Base-by-base conservation (phyloP, 1,139 yeast species). In the Sugiyamaella paludigena region DNA sequence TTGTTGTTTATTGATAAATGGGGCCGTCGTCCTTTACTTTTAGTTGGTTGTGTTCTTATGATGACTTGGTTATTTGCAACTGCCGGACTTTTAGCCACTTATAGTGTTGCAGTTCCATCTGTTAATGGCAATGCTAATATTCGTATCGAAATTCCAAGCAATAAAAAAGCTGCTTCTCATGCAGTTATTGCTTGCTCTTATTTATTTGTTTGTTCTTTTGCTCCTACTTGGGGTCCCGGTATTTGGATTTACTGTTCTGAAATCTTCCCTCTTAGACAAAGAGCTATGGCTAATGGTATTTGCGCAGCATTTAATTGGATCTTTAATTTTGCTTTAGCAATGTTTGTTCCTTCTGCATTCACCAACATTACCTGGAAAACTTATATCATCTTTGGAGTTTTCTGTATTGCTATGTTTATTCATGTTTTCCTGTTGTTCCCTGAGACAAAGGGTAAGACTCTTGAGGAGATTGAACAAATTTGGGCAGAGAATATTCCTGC, bases 141-240 rank as follows among this genome's bases (percentile, higher is more conserved):
- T 50, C 73, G 70, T 34, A 73, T 84, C 28, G 74, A 75, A 59
- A 71, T 71, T 40, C 73, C 79, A 49, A 61, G 69, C 47, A 50
- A 62, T 31, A 56, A 66, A 27, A 69, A 69, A 28, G 55, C 71
- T 43, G 68, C 73, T 30, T 66, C 77, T 2, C 78, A 79, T 47
- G 71, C 68, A 26, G 72, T 82, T 4, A 85, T 86, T 60, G 76
- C 83, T 52, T 78, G 81, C 48, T 64, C 81, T 19, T 82, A 82
- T 66, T 74, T 81, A 74, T 78, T 78, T 55, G 83, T 82, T 64
- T 81, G 81, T 49, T 81, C 85, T 37, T 78, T 81, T 41, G 84
- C 84, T 50, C 79, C 85, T 11, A 80, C 87, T 1, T 82, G 85
- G 85, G 83, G 83, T 62, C 81, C 79, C 34, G 78, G 76, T 54